Conservation (phyloP, 2,329 filamentous ascomycete genomes). For the Byssoonygena ceratinophila region DNA sequence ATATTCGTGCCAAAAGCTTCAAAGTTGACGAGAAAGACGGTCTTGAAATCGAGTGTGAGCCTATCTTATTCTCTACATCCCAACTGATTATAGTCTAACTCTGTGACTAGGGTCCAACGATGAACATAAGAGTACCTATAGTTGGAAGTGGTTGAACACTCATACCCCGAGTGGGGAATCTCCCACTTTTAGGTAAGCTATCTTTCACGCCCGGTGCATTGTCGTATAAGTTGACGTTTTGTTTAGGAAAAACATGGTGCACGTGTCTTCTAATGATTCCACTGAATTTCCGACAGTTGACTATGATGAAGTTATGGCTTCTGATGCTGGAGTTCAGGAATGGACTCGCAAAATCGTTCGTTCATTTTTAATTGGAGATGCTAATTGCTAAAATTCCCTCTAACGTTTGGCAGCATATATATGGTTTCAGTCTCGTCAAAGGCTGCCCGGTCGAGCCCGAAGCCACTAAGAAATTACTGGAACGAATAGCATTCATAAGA, state of each 20-base stretch:
- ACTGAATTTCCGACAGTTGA: slow-evolving; percentile 47
- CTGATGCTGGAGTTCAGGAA: slow-evolving; percentile 46
- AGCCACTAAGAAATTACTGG: slow-evolving; percentile 62
- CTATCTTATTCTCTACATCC: not conserved
- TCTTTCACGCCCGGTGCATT: not conserved
- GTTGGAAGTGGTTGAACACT: slow-evolving; percentile 50
- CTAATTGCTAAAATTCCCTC: not conserved
- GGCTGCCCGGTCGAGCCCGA: slow-evolving; percentile 57
- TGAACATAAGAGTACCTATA: slow-evolving; percentile 58
- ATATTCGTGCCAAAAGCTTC: not conserved
- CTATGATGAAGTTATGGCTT: slow-evolving; percentile 52
- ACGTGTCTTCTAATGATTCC: slow-evolving; percentile 23
- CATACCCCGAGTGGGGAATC: slow-evolving; percentile 29
- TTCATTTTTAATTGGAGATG: slow-evolving; percentile 11
- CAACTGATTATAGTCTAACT: not conserved
- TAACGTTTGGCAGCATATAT: slow-evolving; percentile 43
- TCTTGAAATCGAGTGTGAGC: slow-evolving; percentile 43
- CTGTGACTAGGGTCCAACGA: slow-evolving; percentile 48
- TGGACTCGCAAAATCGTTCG: slow-evolving; percentile 52
- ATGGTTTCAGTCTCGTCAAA: slow-evolving; percentile 69
- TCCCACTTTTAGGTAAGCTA: slow-evolving; percentile 3
- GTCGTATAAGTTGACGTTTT: not conserved
- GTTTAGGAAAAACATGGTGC: slow-evolving; percentile 13
- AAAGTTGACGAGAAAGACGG: slow-evolving; percentile 27
- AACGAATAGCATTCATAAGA: slow-evolving; percentile 75